Evolutionary conservation across 352 stramenopile genomes (phyloP), one percentile per base, ranked within the genome.

Genomic region (Phytophthora capsici): DNA sequence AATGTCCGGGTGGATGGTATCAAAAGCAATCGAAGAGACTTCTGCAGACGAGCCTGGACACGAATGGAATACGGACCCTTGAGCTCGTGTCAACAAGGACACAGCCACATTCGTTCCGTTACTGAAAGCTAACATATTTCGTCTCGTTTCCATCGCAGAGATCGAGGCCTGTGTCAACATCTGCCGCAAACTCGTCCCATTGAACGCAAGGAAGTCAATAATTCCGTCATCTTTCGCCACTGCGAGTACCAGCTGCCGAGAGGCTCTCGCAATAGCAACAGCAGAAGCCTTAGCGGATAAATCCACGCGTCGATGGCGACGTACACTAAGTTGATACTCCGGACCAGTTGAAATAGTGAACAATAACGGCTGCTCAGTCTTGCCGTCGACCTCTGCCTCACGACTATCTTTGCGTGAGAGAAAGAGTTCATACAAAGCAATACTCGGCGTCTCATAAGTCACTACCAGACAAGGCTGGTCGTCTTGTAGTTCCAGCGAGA

Each of bases 151-250:
- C 30, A 91, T 63, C 0, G 53, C 65, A 41, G 58, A 23, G 7
- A 69, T 69, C 8, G 52, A 46, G 4, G 75, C 38, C 5, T 65
- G 55, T 9, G 66, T 77, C 4, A 64, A 40, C 12, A 85, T 23
- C 14, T 75, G 60, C 17, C 80, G 78, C 4, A 91, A 51, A 26
- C 62, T 54, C 4, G 78, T 83, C 13, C 82, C 80, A 45, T 91
- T 91, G 5, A 69, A 23, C 0, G 78, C 59, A 20, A 82, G 62
- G 25, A 89, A 68, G 3, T 60, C 4, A n/a, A 81, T 20, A 8
- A 49, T 12, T 4, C 68, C 68, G 20, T 63, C 53, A 5, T 14
- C 14, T 57, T 69, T 41, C 48, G 63, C 56, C 6, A 75, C 52
- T 28, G 46, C 57, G 10, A 59, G 30, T 2, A 68, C 52, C 2